Base-by-base conservation (phyloP, 2,329 filamentous ascomycete genomes). In the Talaromyces sp. region DNA sequence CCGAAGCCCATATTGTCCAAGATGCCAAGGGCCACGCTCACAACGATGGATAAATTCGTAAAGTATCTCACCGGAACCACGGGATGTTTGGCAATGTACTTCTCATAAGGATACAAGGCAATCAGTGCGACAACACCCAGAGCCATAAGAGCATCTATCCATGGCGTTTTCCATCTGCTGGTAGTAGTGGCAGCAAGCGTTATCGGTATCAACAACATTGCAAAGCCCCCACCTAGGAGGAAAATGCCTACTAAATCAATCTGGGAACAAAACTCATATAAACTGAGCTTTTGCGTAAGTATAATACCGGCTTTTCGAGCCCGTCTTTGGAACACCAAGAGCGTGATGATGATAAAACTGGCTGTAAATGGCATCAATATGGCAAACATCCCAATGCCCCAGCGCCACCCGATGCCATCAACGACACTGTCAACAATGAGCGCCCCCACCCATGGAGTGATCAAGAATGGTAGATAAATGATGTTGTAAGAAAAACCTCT, bases 21-120 rank as follows among this genome's bases (percentile, higher is more conserved):
- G 11, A 77, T 72, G 11, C 77, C 77, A 13, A 83, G 72, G 0
- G 80, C 58, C 10, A 80, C 72, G 15, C 77, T 77, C 15, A 82
- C 70, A 19, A 79, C 69, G 29, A 85, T 81, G 13, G 81, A 78
- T 5, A 74, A 64, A 45, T 79, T 80, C 31, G 74, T 74, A 70
- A 84, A 80, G 69, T 83, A 84, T 22, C 73, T 75, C 2, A 78
- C 71, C 0, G 83, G 82, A 11, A 84, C 72, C 22, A 84, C 73
- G 0, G 83, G 82, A 64, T 83, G 73, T 19, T 71, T 74, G 3
- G 82, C 45, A 49, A 49, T 49, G 15, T 25, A 49, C 11, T 22
- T 49, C 22, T 49, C 45, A 49, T 49, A 49, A 27, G 19, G 45
- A 3, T 49, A 49, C 45, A 49, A 25, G 45, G 45, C 22, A 5